A percentile compares a stretch with the other conserved stretches of the same genome.
These are phyloP conservation scores for Flammula alnicola DNA, from an alignment of 1,284 basidiomycete species.

Conservation along the genomic window DNA sequence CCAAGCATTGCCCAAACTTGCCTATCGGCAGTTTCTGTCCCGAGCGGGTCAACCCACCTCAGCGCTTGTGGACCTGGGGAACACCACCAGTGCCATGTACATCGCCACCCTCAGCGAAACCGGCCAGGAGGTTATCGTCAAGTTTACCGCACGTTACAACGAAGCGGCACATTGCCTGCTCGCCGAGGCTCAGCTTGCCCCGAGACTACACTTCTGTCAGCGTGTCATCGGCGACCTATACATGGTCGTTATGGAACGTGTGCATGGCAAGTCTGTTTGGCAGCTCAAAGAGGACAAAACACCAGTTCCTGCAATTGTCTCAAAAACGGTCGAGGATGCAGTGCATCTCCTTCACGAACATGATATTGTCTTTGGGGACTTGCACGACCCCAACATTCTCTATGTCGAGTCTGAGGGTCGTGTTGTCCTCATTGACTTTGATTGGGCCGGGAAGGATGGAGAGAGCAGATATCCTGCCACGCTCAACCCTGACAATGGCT, in stretches of 20 bases:
- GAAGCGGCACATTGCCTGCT: conserved; percentile 16
- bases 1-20: conserved; percentile 11
- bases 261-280: conserved; percentile 18
- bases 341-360: conserved; percentile 15
- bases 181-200: conserved; percentile 16
- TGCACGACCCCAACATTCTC: conserved; percentile 15
- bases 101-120: conserved; percentile 16
- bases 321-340: conserved; percentile 15
- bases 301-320: conserved; percentile 10
- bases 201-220: conserved; percentile 21
- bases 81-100: conserved; percentile 17
- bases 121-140: conserved; percentile 21
- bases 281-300: conserved; percentile 13
- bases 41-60: conserved; percentile 13
- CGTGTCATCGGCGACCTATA: conserved; percentile 22
- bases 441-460: conserved; percentile 18
- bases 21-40: conserved; percentile 12
- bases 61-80: conserved; percentile 10
- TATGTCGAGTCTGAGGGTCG: conserved; percentile 6
- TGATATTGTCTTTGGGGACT: conserved; percentile 21
- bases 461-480: conserved; percentile 17
- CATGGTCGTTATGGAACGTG: conserved; percentile 25
- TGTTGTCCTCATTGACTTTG: conserved; percentile 23
- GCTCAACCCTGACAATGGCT: conserved; percentile 7
- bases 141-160: conserved; percentile 21